Percentiles rank a stretch among this genome's conserved stretches.
Evolutionary conservation across 1,139 yeast genomes (phyloP).

Genomic region (Cylindricascospora bacillispora): DNA sequence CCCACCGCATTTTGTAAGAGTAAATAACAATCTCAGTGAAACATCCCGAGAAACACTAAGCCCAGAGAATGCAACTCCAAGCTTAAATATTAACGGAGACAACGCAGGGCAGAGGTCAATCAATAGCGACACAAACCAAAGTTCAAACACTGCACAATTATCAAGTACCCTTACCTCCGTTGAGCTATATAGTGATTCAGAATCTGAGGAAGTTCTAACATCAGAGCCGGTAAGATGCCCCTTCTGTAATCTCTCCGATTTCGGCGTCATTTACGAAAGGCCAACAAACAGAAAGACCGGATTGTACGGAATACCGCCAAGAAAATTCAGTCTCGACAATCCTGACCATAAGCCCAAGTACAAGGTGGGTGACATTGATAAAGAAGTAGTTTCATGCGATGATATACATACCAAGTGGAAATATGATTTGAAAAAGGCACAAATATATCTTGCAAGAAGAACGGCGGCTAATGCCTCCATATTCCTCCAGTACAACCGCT

Average conservation of each 20-base stretch:
- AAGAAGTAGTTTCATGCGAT: constrained; percentile 1
- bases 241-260: constrained; percentile 77
- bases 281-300: constrained; percentile 47
- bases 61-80: no score
- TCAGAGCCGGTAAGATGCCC: constrained; percentile 91
- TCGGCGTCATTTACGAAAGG: constrained; percentile 71
- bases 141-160: no score
- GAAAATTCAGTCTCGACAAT: neutral
- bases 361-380: constrained; percentile 1
- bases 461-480: no score
- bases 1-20: constrained; percentile 93
- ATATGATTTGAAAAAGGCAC: neutral
- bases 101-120: no score
- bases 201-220: constrained; percentile 62
- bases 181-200: no score
- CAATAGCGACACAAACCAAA: no score
- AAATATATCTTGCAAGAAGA: no score
- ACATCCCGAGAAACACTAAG: no score
- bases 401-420: constrained; percentile 1
- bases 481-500: no score
- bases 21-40: no score
- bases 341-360: constrained; percentile 1
- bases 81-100: no score
- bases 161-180: no score
- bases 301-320: constrained; percentile 23